Evolutionary conservation across 257 asterid species (phyloP).

Genomic region (Solanum paucissectum): DNA sequence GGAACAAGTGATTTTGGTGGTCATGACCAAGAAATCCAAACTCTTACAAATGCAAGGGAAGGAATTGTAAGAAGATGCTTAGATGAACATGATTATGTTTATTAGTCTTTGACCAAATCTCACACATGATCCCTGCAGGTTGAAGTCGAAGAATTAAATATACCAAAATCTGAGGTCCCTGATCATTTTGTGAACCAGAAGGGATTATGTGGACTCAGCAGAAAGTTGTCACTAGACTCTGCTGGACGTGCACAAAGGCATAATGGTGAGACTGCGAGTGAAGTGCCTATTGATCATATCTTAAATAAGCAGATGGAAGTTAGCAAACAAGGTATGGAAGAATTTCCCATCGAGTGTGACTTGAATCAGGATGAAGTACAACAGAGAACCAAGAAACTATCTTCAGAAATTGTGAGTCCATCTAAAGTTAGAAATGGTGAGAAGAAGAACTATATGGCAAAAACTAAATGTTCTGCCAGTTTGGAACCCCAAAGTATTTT

Average conservation of each 20-base stretch:
- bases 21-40: constrained; percentile 17
- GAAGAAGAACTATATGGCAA: constrained; percentile 2
- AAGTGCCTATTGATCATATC: constrained; percentile 8
- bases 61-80: constrained; percentile 27
- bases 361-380: constrained; percentile 8
- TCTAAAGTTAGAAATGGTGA: constrained; percentile 16
- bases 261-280: constrained; percentile 5
- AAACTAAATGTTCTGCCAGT: constrained; percentile 12
- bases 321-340: constrained; percentile 17
- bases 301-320: constrained; percentile 10
- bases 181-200: constrained; percentile 14
- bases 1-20: constrained; percentile 27
- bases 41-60: constrained; percentile 15
- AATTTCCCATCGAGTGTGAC: neutral
- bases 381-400: constrained; percentile 19
- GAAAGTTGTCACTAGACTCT: constrained; percentile 42
- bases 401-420: constrained; percentile 22
- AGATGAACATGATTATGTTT: neutral
- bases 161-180: constrained; percentile 7
- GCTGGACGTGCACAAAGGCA: constrained; percentile 19
- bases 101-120: neutral
- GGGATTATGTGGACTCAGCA: constrained; percentile 26
- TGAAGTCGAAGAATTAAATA: constrained; percentile 23
- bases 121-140: constrained; percentile 18
- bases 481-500: constrained; percentile 7